Conservation (phyloP, 2,329 filamentous ascomycete genomes). For the Colletotrichum coccodes region DNA sequence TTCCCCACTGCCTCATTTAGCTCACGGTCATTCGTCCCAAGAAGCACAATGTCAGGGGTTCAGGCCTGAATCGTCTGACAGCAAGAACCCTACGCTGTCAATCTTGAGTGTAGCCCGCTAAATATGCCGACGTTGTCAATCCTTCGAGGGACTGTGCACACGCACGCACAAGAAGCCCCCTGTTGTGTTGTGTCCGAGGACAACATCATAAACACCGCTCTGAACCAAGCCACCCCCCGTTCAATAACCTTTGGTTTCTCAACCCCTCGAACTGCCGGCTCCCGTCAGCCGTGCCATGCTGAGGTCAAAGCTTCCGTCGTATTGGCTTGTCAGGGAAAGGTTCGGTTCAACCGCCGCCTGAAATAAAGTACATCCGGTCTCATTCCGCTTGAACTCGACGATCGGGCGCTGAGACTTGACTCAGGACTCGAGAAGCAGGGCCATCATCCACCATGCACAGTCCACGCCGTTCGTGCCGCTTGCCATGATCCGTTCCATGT, state of each 20-base stretch:
- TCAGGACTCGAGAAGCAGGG: background rate
- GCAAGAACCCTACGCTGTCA: constrained; percentile 14
- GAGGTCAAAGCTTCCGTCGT: constrained; percentile 11
- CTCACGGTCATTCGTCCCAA: constrained; percentile 7
- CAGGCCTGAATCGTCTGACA: constrained; percentile 13
- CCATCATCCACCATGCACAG: background rate
- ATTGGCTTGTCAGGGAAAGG: background rate
- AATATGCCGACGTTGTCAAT: constrained; percentile 24
- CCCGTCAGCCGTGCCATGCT: constrained; percentile 9
- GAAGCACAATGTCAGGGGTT: constrained; percentile 3
- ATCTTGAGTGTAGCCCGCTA: constrained; percentile 1
- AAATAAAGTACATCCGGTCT: background rate
- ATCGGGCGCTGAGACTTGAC: constrained; percentile 7
- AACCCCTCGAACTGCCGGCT: constrained; percentile 26
- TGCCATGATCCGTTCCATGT: constrained; percentile 1
- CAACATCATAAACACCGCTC: background rate
- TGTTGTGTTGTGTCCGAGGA: background rate
- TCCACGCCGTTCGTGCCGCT: background rate
- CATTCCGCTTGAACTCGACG: background rate
- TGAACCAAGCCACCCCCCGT: background rate
- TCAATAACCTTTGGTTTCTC: constrained; percentile 13
- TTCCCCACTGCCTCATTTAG: background rate
- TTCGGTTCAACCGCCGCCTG: background rate
- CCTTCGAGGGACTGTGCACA: constrained; percentile 22
- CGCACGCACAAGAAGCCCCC: constrained; percentile 1